Evolutionary conservation across 306 rosid species (phyloP).

Genomic region (Cucumis hystrix): DNA sequence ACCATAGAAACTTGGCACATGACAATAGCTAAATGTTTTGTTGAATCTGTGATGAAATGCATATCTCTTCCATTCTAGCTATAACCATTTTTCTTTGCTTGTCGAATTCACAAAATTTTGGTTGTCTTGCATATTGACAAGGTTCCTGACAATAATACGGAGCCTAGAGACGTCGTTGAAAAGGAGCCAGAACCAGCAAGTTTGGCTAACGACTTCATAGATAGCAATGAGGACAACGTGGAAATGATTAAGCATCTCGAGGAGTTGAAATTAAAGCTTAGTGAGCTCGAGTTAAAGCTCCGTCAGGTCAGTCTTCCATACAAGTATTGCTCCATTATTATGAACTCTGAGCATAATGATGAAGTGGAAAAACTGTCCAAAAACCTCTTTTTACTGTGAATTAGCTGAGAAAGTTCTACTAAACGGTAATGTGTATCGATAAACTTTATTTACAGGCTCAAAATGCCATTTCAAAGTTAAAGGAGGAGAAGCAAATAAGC

Average conservation of each 20-base stretch:
- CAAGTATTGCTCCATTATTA: neutral
- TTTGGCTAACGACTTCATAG: neutral
- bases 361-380: neutral
- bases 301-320: constrained; percentile 41
- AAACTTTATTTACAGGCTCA: constrained; percentile 41
- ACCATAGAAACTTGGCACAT: neutral
- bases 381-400: neutral
- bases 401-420: neutral
- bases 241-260: constrained; percentile 24
- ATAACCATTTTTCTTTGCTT: neutral
- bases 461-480: constrained; percentile 41
- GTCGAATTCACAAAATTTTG: neutral
- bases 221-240: constrained; percentile 9
- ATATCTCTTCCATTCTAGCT: neutral
- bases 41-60: neutral
- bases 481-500: constrained; percentile 50
- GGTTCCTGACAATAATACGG: neutral
- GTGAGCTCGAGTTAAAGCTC: constrained; percentile 57
- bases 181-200: constrained; percentile 20
- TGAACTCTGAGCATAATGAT: neutral
- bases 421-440: neutral
- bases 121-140: neutral
- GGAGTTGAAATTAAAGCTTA: constrained; percentile 59
- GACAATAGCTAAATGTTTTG: neutral
- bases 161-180: constrained; percentile 11